Evolutionary conservation across 1,284 basidiomycete genomes (phyloP).

Genomic region (Marasmius fiardii): DNA sequence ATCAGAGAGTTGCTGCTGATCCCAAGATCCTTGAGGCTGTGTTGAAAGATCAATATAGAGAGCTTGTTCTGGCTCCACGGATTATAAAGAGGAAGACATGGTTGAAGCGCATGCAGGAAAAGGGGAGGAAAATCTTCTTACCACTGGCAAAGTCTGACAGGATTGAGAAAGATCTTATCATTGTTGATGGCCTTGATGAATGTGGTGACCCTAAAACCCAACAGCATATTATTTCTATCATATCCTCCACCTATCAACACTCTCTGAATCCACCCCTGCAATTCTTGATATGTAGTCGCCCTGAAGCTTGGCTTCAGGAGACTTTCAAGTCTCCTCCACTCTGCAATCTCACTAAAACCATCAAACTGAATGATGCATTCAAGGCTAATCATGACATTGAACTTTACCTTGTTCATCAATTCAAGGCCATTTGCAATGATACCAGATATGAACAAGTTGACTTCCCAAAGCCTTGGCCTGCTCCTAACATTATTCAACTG

Average conservation of each 20-base stretch:
- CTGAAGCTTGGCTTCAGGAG: constrained; percentile 22
- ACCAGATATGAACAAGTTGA: too few species aligned
- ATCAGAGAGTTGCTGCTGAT: background rate
- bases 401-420: background rate
- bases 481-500: constrained; percentile 12
- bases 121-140: too few species aligned
- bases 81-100: too few species aligned
- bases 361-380: background rate
- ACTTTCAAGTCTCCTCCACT: background rate
- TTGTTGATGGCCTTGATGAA: constrained; percentile 9
- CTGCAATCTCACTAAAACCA: background rate
- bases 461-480: constrained; percentile 17
- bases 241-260: background rate
- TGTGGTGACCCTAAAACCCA: background rate
- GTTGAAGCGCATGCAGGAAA: too few species aligned
- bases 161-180: background rate
- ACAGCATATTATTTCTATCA: background rate
- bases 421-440: background rate
- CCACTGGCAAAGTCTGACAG: too few species aligned
- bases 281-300: constrained; percentile 23
- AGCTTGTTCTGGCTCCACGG: constrained; percentile 2
- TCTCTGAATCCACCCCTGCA: constrained; percentile 16
- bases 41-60: constrained; percentile 1
- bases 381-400: background rate
- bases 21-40: background rate